Evolutionary conservation across 2,329 filamentous ascomycete species (phyloP).

Genomic region (Nakataea oryzae): DNA sequence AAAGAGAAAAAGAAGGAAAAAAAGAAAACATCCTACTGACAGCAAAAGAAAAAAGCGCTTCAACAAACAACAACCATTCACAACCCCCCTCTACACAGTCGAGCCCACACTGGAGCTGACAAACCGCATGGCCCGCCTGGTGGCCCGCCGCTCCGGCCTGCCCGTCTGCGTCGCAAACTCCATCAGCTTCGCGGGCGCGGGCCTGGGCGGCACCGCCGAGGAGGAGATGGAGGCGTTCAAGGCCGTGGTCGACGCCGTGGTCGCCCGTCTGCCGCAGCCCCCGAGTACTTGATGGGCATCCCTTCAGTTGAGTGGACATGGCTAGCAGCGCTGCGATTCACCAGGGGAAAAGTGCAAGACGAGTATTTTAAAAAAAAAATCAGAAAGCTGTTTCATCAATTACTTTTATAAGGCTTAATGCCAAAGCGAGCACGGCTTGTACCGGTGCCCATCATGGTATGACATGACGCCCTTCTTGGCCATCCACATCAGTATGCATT

Average conservation of each 20-base stretch:
- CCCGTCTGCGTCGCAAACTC: conserved; percentile 91
- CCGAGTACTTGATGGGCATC: background rate
- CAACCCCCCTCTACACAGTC: conserved; percentile 68
- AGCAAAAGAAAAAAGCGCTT: conserved; percentile 27
- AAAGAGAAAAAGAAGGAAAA: background rate
- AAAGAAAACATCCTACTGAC: background rate
- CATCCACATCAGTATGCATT: no score
- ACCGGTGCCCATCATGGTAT: no score
- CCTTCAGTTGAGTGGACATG: no score
- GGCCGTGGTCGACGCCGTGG: conserved; percentile 60
- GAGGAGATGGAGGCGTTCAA: conserved; percentile 90
- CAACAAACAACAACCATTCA: conserved; percentile 52
- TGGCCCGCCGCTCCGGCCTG: conserved; percentile 60
- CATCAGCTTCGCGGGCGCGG: conserved; percentile 62
- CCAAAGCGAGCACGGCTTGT: no score
- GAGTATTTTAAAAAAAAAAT: no score
- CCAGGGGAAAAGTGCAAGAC: no score
- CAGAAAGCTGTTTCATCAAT: no score
- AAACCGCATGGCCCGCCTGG: conserved; percentile 69
- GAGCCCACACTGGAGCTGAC: conserved; percentile 78
- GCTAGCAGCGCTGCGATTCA: no score
- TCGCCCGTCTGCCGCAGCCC: conserved; percentile 36
- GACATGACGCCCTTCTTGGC: no score
- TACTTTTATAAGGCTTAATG: no score
- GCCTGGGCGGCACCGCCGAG: conserved; percentile 71